These are phyloP conservation scores for Tulasnella sp. DNA, from an alignment of 768 basidiomycete species.

Conservation along the genomic window DNA sequence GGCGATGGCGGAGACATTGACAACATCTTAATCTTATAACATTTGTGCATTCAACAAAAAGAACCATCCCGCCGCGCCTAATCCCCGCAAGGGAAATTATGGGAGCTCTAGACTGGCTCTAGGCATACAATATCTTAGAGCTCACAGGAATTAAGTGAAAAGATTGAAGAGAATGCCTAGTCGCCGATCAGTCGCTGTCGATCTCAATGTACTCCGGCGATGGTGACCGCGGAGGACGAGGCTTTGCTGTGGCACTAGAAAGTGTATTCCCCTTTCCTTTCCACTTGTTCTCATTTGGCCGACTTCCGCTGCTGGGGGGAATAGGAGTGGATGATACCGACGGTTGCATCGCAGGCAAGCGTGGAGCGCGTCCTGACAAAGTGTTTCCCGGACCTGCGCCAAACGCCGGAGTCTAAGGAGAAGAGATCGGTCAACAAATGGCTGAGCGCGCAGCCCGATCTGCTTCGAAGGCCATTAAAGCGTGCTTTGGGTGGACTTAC, in stretches of 20 bases:
- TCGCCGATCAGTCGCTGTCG: slow-evolving; percentile 15
- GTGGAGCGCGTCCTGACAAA: slow-evolving; percentile 42
- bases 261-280: slow-evolving; percentile 15
- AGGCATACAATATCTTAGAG: too few relatives aligned
- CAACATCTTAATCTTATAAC: too few relatives aligned
- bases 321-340: neutral
- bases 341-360: slow-evolving; percentile 17
- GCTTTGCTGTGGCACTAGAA: neutral
- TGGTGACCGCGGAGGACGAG: neutral
- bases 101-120: too few relatives aligned
- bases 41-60: too few relatives aligned
- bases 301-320: neutral
- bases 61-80: too few relatives aligned
- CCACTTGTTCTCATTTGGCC: slow-evolving; percentile 2
- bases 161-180: too few relatives aligned
- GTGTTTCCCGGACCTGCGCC: slow-evolving; percentile 52
- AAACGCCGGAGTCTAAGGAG: slow-evolving; percentile 39
- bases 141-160: too few relatives aligned
- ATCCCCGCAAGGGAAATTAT: too few relatives aligned
- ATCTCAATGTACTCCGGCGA: slow-evolving; percentile 18
- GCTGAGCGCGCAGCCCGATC: neutral
- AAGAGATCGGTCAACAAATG: slow-evolving; percentile 16
- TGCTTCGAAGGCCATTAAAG: neutral
- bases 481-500: neutral
- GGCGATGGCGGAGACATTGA: too few relatives aligned